phyloP scores from a whole-genome alignment of 2,329 filamentous ascomycete species.

The Paraphoma sp. region DNA sequence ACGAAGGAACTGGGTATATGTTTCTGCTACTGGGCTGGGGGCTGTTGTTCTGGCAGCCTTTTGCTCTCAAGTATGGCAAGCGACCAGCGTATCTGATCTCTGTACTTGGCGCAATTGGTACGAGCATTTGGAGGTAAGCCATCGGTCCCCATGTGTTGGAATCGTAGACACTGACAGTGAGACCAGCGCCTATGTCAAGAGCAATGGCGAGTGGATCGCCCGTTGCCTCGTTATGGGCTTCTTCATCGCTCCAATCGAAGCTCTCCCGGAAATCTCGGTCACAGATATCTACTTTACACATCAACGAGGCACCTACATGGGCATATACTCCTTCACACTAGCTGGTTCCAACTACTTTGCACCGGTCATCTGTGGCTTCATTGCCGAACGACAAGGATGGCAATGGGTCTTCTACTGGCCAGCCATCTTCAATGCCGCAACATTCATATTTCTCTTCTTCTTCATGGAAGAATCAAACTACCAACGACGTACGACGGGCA shows the following conservation, averaged over 20 bases:
- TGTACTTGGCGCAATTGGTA: constrained; percentile 47
- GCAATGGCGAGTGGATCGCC: constrained; percentile 56
- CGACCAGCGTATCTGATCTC: constrained; percentile 56
- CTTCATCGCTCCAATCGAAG: constrained; percentile 57
- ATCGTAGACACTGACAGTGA: constrained; percentile 21
- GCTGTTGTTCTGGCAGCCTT: constrained; percentile 59
- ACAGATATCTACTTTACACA: constrained; percentile 51
- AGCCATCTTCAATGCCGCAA: constrained; percentile 59
- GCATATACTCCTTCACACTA: constrained; percentile 40
- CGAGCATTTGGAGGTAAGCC: constrained; percentile 51
- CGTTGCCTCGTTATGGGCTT: constrained; percentile 57
- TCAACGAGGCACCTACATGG: constrained; percentile 41
- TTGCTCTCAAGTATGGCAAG: constrained; percentile 61
- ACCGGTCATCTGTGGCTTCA: constrained; percentile 46
- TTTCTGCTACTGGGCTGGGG: constrained; percentile 61
- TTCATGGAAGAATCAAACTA: constrained; percentile 68
- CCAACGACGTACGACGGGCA: constrained; percentile 42
- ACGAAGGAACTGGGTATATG: constrained; percentile 60
- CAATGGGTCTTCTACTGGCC: constrained; percentile 56
- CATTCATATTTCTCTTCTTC: constrained; percentile 62
- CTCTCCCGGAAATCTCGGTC: constrained; percentile 56
- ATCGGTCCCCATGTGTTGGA: background rate
- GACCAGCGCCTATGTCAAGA: constrained; percentile 51
- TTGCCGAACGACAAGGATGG: constrained; percentile 45
- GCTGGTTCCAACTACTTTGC: constrained; percentile 47